Evolutionary conservation across 768 basidiomycete genomes (phyloP), one percentile per base, ranked within the genome.

Genomic region (Phylloporus sp.): DNA sequence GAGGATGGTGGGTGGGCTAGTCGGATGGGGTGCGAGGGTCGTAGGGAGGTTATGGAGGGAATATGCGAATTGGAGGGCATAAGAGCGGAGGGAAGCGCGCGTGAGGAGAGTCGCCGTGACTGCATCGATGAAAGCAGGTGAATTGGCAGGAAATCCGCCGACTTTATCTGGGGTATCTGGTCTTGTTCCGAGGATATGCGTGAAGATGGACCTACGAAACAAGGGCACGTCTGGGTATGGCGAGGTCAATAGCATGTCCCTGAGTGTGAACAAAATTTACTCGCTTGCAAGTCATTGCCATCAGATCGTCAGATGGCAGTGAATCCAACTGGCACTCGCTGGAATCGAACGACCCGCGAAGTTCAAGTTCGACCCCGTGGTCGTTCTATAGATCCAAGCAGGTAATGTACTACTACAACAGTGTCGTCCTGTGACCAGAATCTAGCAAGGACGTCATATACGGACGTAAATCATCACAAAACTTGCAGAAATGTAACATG

Each of bases 121-220:
- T 0, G 82, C 82, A 53, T 90, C 86, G 41, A 90, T 71, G 60
- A 81, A 86, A 3, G 84, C 85, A 9, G 75, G 73, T 4, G 66
- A 49, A 3, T 66, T 54, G 3, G 61, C 75, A 2, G 72, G 71
- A 53, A 70, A 76, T 11, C 67, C 65, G 24, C 78, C 77, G 22
- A 79, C 60, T 21, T 64, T 50, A 21, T 43, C 20, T 0, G 62
- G 63, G 6, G 49, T 20, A 5, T 57, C 51, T 5, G 54, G 50
- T 0, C 54, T 31, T 2, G 37, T 46, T 2, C 60, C 61, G 2
- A 68, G 38, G 9, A 66, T 35, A 42, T 66, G 66, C 22, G 62
- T 66, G 37, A 68, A 66, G 22, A 68, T 55, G 27, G 66, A 66
- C 43, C 58, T 52, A 28, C 55, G 60, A 24, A 46, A 46, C 18